These are phyloP conservation scores for Mychonastes homosphaera DNA, from an alignment of 139 green algal species.

Conservation along the genomic window DNA sequence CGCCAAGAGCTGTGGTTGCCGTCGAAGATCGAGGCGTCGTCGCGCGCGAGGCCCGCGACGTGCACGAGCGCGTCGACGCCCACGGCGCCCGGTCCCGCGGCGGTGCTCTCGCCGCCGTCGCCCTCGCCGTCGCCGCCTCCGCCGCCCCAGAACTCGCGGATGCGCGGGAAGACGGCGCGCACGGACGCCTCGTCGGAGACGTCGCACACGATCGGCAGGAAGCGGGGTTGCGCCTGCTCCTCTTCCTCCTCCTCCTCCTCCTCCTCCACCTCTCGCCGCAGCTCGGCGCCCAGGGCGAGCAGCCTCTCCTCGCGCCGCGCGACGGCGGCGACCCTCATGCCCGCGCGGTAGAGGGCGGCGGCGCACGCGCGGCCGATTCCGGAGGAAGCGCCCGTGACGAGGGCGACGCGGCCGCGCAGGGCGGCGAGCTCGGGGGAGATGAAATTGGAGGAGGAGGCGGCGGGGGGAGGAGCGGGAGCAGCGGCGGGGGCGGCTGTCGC, in stretches of 20 bases:
- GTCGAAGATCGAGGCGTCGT: constrained; percentile 56
- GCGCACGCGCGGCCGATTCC: constrained; percentile 62
- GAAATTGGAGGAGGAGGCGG: too few species aligned
- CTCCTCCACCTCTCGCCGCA: constrained; percentile 68
- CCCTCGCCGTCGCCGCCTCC: background rate
- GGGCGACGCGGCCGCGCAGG: constrained; percentile 49
- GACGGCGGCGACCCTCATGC: constrained; percentile 69
- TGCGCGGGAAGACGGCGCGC: too few species aligned
- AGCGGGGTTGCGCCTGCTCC: constrained; percentile 43
- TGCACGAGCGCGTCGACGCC: too few species aligned
- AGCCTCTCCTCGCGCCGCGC: constrained; percentile 42
- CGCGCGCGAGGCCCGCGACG: constrained; percentile 40
- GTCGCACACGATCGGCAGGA: constrained; percentile 79
- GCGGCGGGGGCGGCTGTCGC: too few species aligned
- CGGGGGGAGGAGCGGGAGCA: too few species aligned
- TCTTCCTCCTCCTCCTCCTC: too few species aligned
- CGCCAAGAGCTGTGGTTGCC: constrained; percentile 49
- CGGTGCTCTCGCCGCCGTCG: background rate
- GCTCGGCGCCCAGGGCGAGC: too few species aligned
- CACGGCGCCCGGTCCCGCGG: background rate
- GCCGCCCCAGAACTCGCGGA: too few species aligned
- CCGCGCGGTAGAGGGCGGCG: constrained; percentile 37
- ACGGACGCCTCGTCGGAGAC: constrained; percentile 65
- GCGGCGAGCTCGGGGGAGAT: too few species aligned
- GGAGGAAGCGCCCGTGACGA: constrained; percentile 65